These are phyloP conservation scores for Pulveroboletus sp. DNA, from an alignment of 768 basidiomycete species.

Conservation along the genomic window DNA sequence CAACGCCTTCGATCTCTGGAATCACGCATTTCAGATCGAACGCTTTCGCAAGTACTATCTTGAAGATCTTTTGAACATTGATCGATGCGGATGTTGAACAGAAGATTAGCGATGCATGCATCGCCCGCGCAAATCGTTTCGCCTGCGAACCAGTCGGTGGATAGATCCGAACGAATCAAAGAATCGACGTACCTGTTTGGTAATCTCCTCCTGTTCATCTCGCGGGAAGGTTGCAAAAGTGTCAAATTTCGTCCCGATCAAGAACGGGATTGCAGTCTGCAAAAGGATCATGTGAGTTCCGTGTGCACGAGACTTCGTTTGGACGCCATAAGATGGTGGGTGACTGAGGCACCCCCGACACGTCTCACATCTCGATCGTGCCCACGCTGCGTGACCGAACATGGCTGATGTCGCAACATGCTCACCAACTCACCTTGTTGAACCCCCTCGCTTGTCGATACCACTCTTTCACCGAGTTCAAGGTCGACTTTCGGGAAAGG, in stretches of 20 bases:
- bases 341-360: background rate
- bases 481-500: slow-evolving; percentile 91
- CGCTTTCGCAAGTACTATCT: slow-evolving; percentile 94
- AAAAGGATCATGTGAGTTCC: slow-evolving; percentile 16
- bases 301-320: slow-evolving; percentile 2
- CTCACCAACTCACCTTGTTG: slow-evolving; percentile 72
- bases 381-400: background rate
- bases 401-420: background rate
- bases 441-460: slow-evolving; percentile 98
- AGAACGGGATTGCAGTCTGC: slow-evolving; percentile 96
- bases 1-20: slow-evolving; percentile 94
- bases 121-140: slow-evolving; percentile 95
- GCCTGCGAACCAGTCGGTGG: slow-evolving; percentile 49
- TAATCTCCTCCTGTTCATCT: slow-evolving; percentile 99
- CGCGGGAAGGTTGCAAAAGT: slow-evolving; percentile 91
- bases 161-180: slow-evolving; percentile 3
- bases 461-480: slow-evolving; percentile 99
- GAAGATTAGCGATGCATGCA: slow-evolving; percentile 99
- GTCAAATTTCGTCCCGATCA: slow-evolving; percentile 99
- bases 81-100: slow-evolving; percentile 98
- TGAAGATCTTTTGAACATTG: slow-evolving; percentile 99
- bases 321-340: slow-evolving; percentile 2
- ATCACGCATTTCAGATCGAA: slow-evolving; percentile 99
- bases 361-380: background rate
- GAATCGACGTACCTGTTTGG: slow-evolving; percentile 73